Conservation (phyloP, 1,284 basidiomycete species). For the Exobasidium cylindrosporum region DNA sequence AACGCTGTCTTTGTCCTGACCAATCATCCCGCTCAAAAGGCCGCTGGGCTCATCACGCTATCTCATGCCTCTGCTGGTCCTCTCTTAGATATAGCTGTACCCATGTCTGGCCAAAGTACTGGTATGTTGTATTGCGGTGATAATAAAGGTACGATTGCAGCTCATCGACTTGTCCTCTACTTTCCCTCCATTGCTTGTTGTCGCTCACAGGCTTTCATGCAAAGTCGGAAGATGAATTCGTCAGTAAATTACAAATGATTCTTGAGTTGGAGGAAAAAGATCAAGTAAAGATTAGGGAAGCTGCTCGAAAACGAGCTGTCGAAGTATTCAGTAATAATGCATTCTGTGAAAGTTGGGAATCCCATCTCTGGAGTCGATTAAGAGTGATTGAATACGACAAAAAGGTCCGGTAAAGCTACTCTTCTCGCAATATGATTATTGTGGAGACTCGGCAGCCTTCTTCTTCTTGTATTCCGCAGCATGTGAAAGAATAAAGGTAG, state of each 20-base stretch:
- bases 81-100: constrained; percentile 82
- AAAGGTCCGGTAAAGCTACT: background rate
- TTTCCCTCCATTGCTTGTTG: too few species aligned
- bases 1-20: background rate
- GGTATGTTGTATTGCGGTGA: background rate
- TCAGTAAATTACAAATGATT: constrained; percentile 67
- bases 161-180: too few species aligned
- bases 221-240: constrained; percentile 67
- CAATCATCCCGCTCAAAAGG: constrained; percentile 9
- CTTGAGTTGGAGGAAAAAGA: constrained; percentile 64
- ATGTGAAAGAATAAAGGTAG: constrained; percentile 5
- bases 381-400: background rate
- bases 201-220: constrained; percentile 81
- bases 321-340: constrained; percentile 28
- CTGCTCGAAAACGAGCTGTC: constrained; percentile 60
- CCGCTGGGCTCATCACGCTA: constrained; percentile 86
- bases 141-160: too few species aligned
- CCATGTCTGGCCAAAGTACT: constrained; percentile 68
- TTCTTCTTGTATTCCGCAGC: constrained; percentile 8
- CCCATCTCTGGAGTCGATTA: constrained; percentile 21
- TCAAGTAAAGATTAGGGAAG: constrained; percentile 61
- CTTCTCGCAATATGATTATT: background rate
- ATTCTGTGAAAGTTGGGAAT: constrained; percentile 25
- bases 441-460: background rate
- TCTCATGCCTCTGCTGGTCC: constrained; percentile 92